A percentile compares a stretch with the other conserved stretches of the same genome.
phyloP scores from a whole-genome alignment of 129 eudicot genomes.

The Arctium lappa region DNA sequence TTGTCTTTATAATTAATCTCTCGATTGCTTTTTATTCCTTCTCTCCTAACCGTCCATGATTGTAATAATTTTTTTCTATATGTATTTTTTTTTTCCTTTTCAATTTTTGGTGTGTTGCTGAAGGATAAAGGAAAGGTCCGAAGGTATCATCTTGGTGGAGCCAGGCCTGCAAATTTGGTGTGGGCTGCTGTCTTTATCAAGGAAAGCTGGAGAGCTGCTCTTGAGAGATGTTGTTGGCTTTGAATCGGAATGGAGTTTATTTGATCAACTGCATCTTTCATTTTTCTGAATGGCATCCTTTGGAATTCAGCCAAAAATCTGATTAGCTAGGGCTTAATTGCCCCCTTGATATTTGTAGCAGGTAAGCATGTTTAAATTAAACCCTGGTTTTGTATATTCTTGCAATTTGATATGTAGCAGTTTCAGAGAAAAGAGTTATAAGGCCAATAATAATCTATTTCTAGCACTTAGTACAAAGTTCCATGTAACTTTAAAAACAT shows the following conservation, averaged over 20 bases:
- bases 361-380: constrained; percentile 22
- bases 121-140: constrained; percentile 21
- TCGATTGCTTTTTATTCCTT: constrained; percentile 8
- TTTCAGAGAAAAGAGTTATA: background rate
- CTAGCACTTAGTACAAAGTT: background rate
- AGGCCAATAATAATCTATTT: too few species aligned
- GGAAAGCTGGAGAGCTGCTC: constrained; percentile 30
- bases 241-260: constrained; percentile 43
- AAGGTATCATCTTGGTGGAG: constrained; percentile 21
- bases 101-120: constrained; percentile 15
- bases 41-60: constrained; percentile 11
- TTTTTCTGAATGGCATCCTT: constrained; percentile 88
- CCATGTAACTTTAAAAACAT: background rate
- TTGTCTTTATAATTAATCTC: constrained; percentile 9
- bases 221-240: constrained; percentile 52
- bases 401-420: background rate
- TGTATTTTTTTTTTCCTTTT: background rate
- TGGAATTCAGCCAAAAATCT: constrained; percentile 42
- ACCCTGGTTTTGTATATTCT: background rate
- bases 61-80: background rate
- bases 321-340: constrained; percentile 27
- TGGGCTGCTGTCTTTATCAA: constrained; percentile 15
- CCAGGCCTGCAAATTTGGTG: constrained; percentile 30
- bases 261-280: constrained; percentile 68
- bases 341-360: constrained; percentile 17